Evolutionary conservation across 345 rosid genomes (phyloP).

Genomic region (Anacardium occidentale): DNA sequence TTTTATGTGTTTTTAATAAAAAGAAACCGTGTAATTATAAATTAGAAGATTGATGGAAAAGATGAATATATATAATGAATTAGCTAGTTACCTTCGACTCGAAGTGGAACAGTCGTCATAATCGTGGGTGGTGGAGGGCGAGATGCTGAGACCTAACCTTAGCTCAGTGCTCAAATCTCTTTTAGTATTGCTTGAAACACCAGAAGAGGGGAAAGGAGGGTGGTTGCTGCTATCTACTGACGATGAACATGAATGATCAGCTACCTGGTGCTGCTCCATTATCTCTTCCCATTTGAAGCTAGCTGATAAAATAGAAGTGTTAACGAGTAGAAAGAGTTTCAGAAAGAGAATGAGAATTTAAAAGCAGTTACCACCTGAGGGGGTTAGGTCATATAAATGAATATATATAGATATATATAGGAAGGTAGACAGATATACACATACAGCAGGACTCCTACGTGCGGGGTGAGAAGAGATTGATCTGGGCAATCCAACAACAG

Average conservation of each 20-base stretch:
- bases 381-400: not conserved
- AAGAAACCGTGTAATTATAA: too few relatives aligned
- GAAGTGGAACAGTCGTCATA: constrained; percentile 9
- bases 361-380: too few relatives aligned
- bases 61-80: not conserved
- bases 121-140: constrained; percentile 20
- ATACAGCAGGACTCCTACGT: not conserved
- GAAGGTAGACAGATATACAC: not conserved
- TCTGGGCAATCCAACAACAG: not conserved
- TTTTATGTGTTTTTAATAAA: too few relatives aligned
- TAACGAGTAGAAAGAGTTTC: too few relatives aligned
- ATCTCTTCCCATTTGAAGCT: constrained; percentile 14
- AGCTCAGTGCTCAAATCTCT: constrained; percentile 36
- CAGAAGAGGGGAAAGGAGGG: constrained; percentile 10
- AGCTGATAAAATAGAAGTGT: too few relatives aligned
- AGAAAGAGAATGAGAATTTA: too few relatives aligned
- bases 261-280: not conserved
- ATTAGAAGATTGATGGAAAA: too few relatives aligned
- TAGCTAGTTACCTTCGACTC: not conserved
- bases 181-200: constrained; percentile 1
- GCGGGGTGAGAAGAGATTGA: not conserved
- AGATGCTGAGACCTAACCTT: constrained; percentile 35
- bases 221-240: constrained; percentile 31
- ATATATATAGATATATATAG: not conserved
- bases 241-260: constrained; percentile 23